Percentiles rank a stretch among this genome's conserved stretches.
Conservation (phyloP, 371 early-diverging fungal genomes). For the Mucor piriformis region DNA sequence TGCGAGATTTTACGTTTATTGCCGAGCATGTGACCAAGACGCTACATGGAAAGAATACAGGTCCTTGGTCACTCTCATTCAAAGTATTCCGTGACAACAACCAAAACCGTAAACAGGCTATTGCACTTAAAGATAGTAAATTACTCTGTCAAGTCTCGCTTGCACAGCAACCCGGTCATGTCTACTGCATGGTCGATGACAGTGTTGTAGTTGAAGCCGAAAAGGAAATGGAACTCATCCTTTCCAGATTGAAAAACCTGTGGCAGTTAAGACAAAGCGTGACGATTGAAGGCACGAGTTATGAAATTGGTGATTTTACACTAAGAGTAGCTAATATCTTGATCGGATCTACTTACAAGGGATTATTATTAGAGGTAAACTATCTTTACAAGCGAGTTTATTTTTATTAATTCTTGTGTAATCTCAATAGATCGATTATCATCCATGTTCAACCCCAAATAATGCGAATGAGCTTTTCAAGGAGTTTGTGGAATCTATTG, state of each 20-base stretch:
- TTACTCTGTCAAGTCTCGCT: slow-evolving; percentile 50
- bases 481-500: slow-evolving; percentile 51
- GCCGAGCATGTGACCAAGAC: slow-evolving; percentile 54
- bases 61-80: slow-evolving; percentile 51
- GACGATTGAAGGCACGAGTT: slow-evolving; percentile 53
- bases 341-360: slow-evolving; percentile 53
- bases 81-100: slow-evolving; percentile 51
- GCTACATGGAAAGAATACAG: slow-evolving; percentile 52
- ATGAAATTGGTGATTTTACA: slow-evolving; percentile 57
- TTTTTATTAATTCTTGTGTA: background rate
- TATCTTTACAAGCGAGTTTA: background rate
- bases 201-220: slow-evolving; percentile 57
- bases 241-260: slow-evolving; percentile 51
- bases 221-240: slow-evolving; percentile 50
- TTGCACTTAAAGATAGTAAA: slow-evolving; percentile 38
- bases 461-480: slow-evolving; percentile 37
- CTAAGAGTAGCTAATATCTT: slow-evolving; percentile 54
- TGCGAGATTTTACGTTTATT: slow-evolving; percentile 52
- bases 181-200: slow-evolving; percentile 59
- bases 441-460: slow-evolving; percentile 51
- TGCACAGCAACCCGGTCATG: slow-evolving; percentile 49
- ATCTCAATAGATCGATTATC: slow-evolving; percentile 45
- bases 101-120: slow-evolving; percentile 22
- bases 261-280: slow-evolving; percentile 54
- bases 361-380: slow-evolving; percentile 49